Evolutionary conservation across 257 asterid genomes (phyloP), one percentile per base, ranked within the genome.

Genomic region (Solanum okadae): DNA sequence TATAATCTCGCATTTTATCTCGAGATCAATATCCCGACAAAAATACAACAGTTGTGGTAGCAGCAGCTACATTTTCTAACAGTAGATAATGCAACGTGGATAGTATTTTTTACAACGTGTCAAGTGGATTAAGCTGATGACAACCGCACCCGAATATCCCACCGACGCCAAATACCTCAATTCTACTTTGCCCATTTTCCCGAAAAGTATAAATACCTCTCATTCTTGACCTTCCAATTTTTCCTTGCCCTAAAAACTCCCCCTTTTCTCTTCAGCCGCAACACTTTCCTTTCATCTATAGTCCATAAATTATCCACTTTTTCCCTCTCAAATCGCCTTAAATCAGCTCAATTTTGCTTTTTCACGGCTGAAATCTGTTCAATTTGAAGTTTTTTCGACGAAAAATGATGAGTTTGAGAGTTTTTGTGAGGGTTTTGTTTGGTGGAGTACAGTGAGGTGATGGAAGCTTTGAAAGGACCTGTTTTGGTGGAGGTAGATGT

Each of bases 131-230:
- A 81, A 37, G 29, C 20, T 81, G 42, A 81, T 81, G 86, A 29
- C 84, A 42, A 52, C n/a, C 44, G 37, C 59, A 63, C 88, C 68
- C 4, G 81, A 75, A 88, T 88, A 84, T 46, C 78, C 61, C 79
- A 89, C 89, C 93, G 92, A 88, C 90, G 93, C 83, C 89, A 92
- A 88, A 73, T 78, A 68, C 86, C 81, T 81, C 81, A 82, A 68
- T 44, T 81, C 92, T 20, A 49, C 91, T 56, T 86, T 87, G 76
- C 89, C 77, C 49, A 91, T 81, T 93, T 93, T 92, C 90, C 93
- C 95, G 93, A 91, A 93, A 93, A 91, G 91, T 93, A 93, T 93
- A 93, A 93, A 93, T 93, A 88, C 88, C 88, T 34, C 79, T 46
- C 91, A 83, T 91, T 85, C 92, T 73, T 63, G 18, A 71, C 88